These are phyloP conservation scores for Paracoccidioides brasiliensis DNA, from an alignment of 2,329 filamentous ascomycete species.

Conservation along the genomic window DNA sequence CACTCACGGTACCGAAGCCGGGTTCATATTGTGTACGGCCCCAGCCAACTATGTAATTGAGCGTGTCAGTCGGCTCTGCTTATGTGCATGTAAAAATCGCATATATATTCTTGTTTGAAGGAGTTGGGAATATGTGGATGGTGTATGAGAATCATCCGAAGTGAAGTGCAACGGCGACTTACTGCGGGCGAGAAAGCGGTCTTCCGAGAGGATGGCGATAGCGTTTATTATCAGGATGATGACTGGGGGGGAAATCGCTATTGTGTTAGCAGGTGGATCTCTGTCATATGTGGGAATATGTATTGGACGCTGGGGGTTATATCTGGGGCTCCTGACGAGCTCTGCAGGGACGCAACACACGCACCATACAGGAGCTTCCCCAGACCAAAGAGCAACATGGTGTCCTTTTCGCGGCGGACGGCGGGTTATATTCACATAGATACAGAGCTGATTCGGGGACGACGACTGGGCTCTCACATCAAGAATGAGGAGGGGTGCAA, in stretches of 20 bases:
- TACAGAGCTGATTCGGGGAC: background rate
- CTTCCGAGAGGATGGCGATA: constrained; percentile 85
- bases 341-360: background rate
- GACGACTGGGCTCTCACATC: background rate
- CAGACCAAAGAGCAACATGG: constrained; percentile 58
- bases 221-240: constrained; percentile 83
- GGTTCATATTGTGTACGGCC: constrained; percentile 51
- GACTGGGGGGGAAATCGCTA: constrained; percentile 36
- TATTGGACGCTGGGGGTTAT: constrained; percentile 10
- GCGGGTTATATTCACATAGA: constrained; percentile 9
- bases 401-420: constrained; percentile 14
- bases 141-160: background rate
- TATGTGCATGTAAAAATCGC: background rate
- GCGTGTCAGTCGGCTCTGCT: background rate
- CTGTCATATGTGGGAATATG: background rate
- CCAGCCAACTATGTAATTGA: constrained; percentile 56
- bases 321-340: background rate
- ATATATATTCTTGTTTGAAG: background rate
- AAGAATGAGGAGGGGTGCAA: background rate
- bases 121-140: background rate
- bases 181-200: constrained; percentile 78
- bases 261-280: constrained; percentile 6
- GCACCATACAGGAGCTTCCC: constrained; percentile 62
- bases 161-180: constrained; percentile 23
- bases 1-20: constrained; percentile 58